These are phyloP conservation scores for Penicillium flavigenum DNA, from an alignment of 495 filamentous ascomycete species.

Conservation along the genomic window DNA sequence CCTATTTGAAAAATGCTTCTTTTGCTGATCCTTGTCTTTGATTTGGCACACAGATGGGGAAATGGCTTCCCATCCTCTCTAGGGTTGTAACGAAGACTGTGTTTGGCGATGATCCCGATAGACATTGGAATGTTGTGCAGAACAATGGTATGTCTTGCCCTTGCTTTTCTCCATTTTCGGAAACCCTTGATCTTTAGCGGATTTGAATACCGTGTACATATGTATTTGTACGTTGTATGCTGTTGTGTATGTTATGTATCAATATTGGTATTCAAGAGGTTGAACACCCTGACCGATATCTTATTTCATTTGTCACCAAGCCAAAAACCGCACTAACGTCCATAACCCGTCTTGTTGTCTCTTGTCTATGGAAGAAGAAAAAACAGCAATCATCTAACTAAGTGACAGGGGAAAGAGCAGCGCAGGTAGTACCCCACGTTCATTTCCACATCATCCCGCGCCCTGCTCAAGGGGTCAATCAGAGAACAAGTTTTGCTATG, in stretches of 20 bases:
- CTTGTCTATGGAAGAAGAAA: background rate
- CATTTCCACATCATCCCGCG: constrained; percentile 92
- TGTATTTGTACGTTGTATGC: background rate
- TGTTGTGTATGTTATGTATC: background rate
- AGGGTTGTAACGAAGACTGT: constrained; percentile 61
- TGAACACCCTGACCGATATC: background rate
- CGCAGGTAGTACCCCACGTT: constrained; percentile 86
- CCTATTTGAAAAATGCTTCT: constrained; percentile 1
- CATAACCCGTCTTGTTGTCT: background rate
- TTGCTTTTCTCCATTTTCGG: constrained; percentile 6
- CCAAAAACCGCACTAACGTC: background rate
- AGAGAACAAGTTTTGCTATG: constrained; percentile 65
- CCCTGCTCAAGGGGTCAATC: constrained; percentile 34
- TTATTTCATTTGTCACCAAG: background rate
- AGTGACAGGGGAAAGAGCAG: constrained; percentile 65
- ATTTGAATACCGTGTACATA: background rate
- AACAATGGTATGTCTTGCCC: constrained; percentile 69
- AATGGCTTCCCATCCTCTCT: constrained; percentile 73
- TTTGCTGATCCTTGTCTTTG: constrained; percentile 6
- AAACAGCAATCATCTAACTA: constrained; percentile 11
- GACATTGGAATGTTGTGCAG: constrained; percentile 81
- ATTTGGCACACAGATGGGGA: constrained; percentile 48
- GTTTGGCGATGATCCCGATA: constrained; percentile 34
- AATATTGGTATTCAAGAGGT: constrained; percentile 8
- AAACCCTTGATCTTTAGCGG: background rate